Conservation (phyloP, 352 stramenopile species). For the Phytophthora aleatoria region DNA sequence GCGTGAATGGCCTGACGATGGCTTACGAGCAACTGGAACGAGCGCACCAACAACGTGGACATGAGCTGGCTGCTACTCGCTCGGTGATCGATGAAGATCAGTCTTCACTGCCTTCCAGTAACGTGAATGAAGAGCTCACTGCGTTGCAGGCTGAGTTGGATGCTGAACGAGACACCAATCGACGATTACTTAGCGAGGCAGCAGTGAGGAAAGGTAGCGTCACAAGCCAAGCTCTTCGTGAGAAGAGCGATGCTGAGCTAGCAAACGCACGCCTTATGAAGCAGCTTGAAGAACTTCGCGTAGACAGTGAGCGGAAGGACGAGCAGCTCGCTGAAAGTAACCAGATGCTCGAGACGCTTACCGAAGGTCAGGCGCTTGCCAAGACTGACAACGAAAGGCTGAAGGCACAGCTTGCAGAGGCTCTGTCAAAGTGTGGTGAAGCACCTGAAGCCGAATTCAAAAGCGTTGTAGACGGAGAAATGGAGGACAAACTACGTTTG, state of each 20-base stretch:
- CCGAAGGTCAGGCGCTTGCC: conserved; percentile 29
- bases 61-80: conserved; percentile 5
- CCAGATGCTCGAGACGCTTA: conserved; percentile 48
- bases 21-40: conserved; percentile 59
- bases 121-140: conserved; percentile 17
- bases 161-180: conserved; percentile 30
- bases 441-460: conserved; percentile 9
- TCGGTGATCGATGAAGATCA: background rate
- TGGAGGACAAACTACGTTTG: conserved; percentile 24
- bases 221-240: conserved; percentile 18
- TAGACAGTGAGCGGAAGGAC: conserved; percentile 37
- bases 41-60: conserved; percentile 36
- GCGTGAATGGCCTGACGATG: conserved; percentile 49
- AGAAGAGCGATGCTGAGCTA: conserved; percentile 33
- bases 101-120: background rate
- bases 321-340: conserved; percentile 42
- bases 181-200: conserved; percentile 34
- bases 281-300: conserved; percentile 39
- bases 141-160: conserved; percentile 46
- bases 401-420: conserved; percentile 36
- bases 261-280: conserved; percentile 28
- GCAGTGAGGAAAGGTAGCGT: conserved; percentile 11
- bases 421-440: conserved; percentile 9
- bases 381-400: conserved; percentile 46
- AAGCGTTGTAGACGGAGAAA: conserved; percentile 12